Base-by-base conservation (phyloP, 1,284 basidiomycete genomes). In the Tilletia indica region DNA sequence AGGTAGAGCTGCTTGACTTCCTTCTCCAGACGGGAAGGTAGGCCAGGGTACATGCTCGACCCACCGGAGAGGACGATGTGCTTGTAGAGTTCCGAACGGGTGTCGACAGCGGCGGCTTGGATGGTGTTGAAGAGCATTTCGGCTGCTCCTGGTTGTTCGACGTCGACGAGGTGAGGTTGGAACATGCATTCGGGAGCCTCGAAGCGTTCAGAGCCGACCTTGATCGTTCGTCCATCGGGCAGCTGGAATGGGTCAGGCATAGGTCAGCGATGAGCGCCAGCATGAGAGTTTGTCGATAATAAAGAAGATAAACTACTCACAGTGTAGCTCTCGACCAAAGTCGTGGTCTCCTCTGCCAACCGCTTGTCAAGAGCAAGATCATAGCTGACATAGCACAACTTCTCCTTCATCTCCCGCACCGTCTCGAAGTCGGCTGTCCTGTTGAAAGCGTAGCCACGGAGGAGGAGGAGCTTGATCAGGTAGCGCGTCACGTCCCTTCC, bases 151-250 rank as follows among this genome's bases (percentile, higher is more conserved):
- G 94, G 93, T 84, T 98, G 95, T 85, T 99, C 97, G 72, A 99
- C 88, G 78, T 99, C 97, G 69, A 99, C 94, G 8, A 99, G 88
- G 85, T 97, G 93, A 34, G 97, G 97, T 86, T 99, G 95, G 91
- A 99, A 99, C 93, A 99, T 94, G 87, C 97, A 99, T 86, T 99
- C 97, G 12, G 97, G 97, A n/a, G 96, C 97, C 86, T 97, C 94
- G 85, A 97, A 99, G n/a, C 97, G 91, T 85, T 99, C 97, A 1
- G 93, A 94, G 36, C 96, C 97, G 70, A 99, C 93, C 88, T 97
- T 97, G 89, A 99, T 97, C 42, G 89, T 89, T 63, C 97, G 91
- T 2, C 97, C 97, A 82, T 99, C 96, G 2, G 97, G 97, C 38
- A 99, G 91, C 92, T 96, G 74, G 48, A 31, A 31, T 31, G 25